Base-by-base conservation (phyloP, 2,329 filamentous ascomycete genomes). In the Cladophialophora carrionii region DNA sequence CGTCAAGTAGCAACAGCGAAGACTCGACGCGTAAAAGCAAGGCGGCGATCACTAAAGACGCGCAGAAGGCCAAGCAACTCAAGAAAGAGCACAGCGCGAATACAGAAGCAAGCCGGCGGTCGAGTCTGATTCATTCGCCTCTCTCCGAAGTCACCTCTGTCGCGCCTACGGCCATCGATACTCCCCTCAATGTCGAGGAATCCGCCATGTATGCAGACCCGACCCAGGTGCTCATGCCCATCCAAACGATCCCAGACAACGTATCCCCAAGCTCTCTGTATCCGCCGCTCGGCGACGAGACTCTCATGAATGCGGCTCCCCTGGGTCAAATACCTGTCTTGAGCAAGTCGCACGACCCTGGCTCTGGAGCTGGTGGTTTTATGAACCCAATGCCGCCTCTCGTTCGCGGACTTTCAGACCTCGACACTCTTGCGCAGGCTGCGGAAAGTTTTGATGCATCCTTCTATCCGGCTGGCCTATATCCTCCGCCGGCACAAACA, bases 381-480 rank as follows among this genome's bases (percentile, higher is more conserved):
- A 51, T 60, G 57, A 43, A 17, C 24, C 61, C 62, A 5, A 64
- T 70, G 62, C 66, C 69, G 5, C 65, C 70, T 4, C 46, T 64
- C 9, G 54, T 64, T 4, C 69, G 71, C 22, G 70, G 70, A 14
- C 72, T 71, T 55, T 73, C 71, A 6, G 71, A 73, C 53, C 64
- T 73, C 8, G 71, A 73, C 48, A 72, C 71, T 17, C 64, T 73
- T 31, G 71, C 71, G 17, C 68, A 72, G 64, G 71, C 71, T 10
- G 71, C 70, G 24, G 70, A 68, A 51, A 67, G 60, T 20, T 73
- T 68, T 52, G 67, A 72, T 53, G 68, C 71, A 2, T 72, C 67
- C 49, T 70, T 66, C 51, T 70, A 68, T 59, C 69, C 67, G 31
- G 7, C 52, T 9, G 52, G 52, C n/a, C 29, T 54, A 29, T 31